A percentile compares a stretch with the other conserved stretches of the same genome.
Evolutionary conservation across 1,284 basidiomycete species (phyloP).

Genomic region (Puccinia triticina): DNA sequence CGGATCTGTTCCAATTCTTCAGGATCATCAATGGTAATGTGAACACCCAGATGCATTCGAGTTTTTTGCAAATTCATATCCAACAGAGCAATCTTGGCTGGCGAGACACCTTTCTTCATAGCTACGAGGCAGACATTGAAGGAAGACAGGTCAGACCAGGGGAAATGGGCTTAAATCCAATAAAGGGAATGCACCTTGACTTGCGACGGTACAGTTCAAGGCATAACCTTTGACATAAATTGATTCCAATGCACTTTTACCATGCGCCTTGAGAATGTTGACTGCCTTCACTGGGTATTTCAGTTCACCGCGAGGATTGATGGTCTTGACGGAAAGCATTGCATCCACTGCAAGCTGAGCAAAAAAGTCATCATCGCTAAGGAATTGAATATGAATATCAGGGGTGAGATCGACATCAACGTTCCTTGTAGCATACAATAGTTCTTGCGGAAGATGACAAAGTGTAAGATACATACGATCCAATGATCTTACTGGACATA

Average conservation of each 20-base stretch:
- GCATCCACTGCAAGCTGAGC: constrained; percentile 98
- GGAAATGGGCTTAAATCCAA: neutral
- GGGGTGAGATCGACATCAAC: neutral
- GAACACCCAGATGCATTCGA: constrained; percentile 96
- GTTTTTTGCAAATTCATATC: constrained; percentile 98
- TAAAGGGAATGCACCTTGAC: constrained; percentile 73
- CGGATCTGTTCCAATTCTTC: constrained; percentile 96
- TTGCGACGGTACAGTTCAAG: constrained; percentile 96
- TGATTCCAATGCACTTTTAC: constrained; percentile 91
- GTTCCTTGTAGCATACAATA: neutral
- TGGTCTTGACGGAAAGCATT: constrained; percentile 95
- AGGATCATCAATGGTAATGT: constrained; percentile 96
- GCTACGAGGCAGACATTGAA: constrained; percentile 64
- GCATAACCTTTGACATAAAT: constrained; percentile 96
- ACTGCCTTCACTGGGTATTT: constrained; percentile 99
- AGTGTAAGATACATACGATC: constrained; percentile 69
- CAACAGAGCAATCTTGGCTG: constrained; percentile 96
- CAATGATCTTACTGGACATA: constrained; percentile 99
- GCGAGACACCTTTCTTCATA: constrained; percentile 92
- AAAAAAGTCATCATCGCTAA: constrained; percentile 94
- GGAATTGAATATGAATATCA: constrained; percentile 32
- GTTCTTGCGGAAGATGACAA: neutral
- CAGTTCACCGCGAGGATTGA: constrained; percentile 90
- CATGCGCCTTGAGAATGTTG: constrained; percentile 98
- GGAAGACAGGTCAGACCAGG: constrained; percentile 23